Evolutionary conservation across 225 moss, liverwort and hornwort species (phyloP), one percentile per base, ranked within the genome.

Genomic region (Ulota crispa): DNA sequence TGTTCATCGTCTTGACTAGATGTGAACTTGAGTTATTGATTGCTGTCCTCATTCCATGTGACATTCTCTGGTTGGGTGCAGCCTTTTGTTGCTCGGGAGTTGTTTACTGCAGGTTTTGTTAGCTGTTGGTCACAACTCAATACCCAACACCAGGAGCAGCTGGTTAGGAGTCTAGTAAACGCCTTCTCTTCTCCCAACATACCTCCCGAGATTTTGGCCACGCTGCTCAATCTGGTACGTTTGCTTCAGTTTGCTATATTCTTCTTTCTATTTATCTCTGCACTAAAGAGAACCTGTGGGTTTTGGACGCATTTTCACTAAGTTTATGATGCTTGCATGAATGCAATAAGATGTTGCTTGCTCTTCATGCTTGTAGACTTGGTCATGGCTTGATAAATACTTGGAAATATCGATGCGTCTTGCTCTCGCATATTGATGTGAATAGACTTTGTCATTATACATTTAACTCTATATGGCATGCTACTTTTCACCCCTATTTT

Each of bases 71-170:
- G 72, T 83, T 76, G 77, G 62, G 78, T 85, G 81, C 82, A 99
- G 98, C 98, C 98, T 70, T 92, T 93, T 83, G 91, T 99, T 72
- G 98, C 98, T 39, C 90, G 98, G 56, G 98, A 99, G 77, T 82
- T 99, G 21, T 99, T 99, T 90, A 90, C 96, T 64, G 99, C 99
- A 39, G 99, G 95, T 78, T 99, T 99, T 86, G 96, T 99, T 68
- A 99, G 99, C 86, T 99, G 99, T 84, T 99, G 96, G 99, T 94
- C 93, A 23, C 93, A 99, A 84, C 85, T 99, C 23, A 93, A 92
- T 80, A 83, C 84, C 23, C 80, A 85, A 53, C 88, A 96, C 85
- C 95, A 93, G 76, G 92, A 96, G 80, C 96, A 99, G 87, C 87
- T 99, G 79, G 94, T 99, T 57, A 91, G 92, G 69, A 99, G 88